Evolutionary conservation across 2,329 filamentous ascomycete species (phyloP).

Genomic region (Chaetomium globosum): DNA sequence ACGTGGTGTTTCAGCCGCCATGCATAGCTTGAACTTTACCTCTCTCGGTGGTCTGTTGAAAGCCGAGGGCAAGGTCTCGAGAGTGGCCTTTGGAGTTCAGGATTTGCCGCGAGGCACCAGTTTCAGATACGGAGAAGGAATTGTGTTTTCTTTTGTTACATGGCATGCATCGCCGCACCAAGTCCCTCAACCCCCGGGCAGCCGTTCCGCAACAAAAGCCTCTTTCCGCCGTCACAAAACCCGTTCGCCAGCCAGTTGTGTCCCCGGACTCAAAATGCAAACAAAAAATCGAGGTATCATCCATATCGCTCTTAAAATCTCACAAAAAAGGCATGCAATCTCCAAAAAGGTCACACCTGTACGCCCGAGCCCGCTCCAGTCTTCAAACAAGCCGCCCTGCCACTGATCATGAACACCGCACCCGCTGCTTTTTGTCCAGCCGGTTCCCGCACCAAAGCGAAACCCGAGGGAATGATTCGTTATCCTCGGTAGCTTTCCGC

Average conservation of each 20-base stretch:
- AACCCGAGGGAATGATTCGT: not conserved
- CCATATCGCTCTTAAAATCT: not conserved
- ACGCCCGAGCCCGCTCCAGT: not conserved
- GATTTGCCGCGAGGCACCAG: no score
- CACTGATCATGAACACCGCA: conserved; percentile 1
- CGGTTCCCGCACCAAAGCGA: conserved; percentile 36
- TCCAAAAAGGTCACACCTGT: not conserved
- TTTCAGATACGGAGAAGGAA: not conserved
- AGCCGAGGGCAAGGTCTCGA: no score
- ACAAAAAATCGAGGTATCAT: conserved; percentile 1
- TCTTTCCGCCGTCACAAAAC: not conserved
- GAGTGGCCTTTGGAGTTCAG: no score
- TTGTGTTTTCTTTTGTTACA: not conserved
- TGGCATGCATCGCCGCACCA: not conserved
- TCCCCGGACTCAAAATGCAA: not conserved
- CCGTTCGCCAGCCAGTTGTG: not conserved
- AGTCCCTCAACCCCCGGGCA: not conserved
- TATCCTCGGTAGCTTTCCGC: conserved; percentile 24
- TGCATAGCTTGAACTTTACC: no score
- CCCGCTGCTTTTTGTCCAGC: not conserved
- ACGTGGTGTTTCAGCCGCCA: not conserved
- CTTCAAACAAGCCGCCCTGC: not conserved
- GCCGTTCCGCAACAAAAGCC: not conserved
- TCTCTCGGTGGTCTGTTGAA: no score
- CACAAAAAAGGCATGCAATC: not conserved